phyloP scores from a whole-genome alignment of 345 rosid genomes.

The Cardamine chenopodiifolia region DNA sequence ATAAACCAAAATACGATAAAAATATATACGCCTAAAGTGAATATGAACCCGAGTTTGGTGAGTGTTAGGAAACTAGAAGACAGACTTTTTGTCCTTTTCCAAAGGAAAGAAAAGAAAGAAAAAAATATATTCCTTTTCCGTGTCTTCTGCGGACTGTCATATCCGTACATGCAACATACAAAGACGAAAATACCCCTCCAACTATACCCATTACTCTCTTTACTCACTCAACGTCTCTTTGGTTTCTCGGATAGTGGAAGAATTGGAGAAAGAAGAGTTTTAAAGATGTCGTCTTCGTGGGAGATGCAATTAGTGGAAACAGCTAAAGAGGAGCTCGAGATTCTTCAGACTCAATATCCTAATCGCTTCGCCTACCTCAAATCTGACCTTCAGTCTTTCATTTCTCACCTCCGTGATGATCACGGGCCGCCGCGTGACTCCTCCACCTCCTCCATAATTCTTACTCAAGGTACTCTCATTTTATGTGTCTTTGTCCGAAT shows the following conservation, averaged over 20 bases:
- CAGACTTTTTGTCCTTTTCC: slow-evolving; percentile 1
- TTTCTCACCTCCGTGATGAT: slow-evolving; percentile 42
- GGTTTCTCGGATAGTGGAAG: neutral
- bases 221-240: neutral
- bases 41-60: neutral
- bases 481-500: neutral
- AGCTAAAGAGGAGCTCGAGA: slow-evolving; percentile 52
- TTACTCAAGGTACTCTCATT: slow-evolving; percentile 50
- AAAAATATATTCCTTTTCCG: slow-evolving; percentile 12
- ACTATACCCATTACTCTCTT: neutral
- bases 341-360: slow-evolving; percentile 50
- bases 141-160: slow-evolving; percentile 39
- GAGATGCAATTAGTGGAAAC: slow-evolving; percentile 48
- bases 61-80: slow-evolving; percentile 24
- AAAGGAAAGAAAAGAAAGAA: neutral
- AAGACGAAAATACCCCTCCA: slow-evolving; percentile 30
- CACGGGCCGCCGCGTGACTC: slow-evolving; percentile 35
- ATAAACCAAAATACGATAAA: neutral
- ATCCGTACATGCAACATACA: slow-evolving; percentile 28
- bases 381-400: slow-evolving; percentile 52
- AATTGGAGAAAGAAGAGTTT: slow-evolving; percentile 14
- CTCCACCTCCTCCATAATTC: slow-evolving; percentile 23
- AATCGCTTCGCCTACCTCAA: slow-evolving; percentile 49
- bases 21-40: no score
- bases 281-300: slow-evolving; percentile 33